These are phyloP conservation scores for Ulota crispa DNA, from an alignment of 225 moss, liverwort and hornwort species.

Conservation along the genomic window DNA sequence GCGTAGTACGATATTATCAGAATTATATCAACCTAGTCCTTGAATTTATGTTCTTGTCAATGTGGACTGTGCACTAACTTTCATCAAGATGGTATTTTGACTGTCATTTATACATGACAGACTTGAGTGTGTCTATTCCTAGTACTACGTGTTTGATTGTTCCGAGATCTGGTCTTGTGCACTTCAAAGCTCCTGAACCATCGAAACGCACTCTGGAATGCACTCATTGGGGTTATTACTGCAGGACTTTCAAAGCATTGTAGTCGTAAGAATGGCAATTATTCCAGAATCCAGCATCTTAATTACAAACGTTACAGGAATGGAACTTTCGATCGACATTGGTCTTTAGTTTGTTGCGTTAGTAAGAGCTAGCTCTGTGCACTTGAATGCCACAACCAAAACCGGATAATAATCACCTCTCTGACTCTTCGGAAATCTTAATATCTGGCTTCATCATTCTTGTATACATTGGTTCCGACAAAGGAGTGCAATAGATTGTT, in stretches of 20 bases:
- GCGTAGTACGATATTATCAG: no score
- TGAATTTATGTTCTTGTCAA: no score
- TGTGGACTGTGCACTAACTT: neutral
- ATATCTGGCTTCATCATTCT: neutral
- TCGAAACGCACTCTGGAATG: neutral
- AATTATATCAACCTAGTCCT: no score
- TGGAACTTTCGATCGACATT: neutral
- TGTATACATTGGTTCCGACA: neutral
- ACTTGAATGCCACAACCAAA: neutral
- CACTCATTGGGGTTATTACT: neutral
- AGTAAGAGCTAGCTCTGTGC: neutral
- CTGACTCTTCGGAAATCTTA: neutral
- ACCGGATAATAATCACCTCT: neutral
- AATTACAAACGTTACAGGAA: no score
- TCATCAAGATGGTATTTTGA: neutral
- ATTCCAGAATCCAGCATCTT: no score
- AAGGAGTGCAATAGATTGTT: neutral
- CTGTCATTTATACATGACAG: neutral
- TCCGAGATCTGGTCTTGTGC: neutral
- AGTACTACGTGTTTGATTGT: neutral
- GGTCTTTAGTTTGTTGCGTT: neutral
- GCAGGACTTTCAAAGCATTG: neutral
- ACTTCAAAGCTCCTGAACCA: neutral
- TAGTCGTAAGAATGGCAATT: neutral
- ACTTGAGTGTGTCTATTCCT: neutral